Evolutionary conservation across 129 eudicot species (phyloP), one percentile per base, ranked within the genome.

Genomic region (Rutidosis leptorrhynchoides): DNA sequence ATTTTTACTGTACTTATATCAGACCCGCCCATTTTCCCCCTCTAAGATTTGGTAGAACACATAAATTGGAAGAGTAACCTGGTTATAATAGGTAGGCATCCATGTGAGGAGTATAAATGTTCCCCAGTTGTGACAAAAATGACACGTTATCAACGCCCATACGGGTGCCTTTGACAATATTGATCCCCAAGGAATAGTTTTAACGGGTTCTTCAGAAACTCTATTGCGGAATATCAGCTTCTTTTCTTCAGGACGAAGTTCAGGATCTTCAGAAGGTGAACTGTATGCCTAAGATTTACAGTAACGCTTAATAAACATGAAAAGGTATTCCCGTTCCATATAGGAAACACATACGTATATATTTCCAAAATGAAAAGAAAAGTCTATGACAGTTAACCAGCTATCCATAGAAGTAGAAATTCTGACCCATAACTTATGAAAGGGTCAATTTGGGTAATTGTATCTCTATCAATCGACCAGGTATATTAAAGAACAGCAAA

Each of bases 81-180:
- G 96, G 80, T 89, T 83, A 77, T 89, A 89, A 59, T 89, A 89
- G 2, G 96, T 89, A 58, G 96, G 96, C 96, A 89, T 89, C 98
- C 96, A 89, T 20, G 96, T 89, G 33, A 89, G 89, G 35, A 89
- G 83, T 74, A 89, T 89, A 75, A 89, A 89, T 9, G 96, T 89
- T 43, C 96, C 96, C 94, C 94, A 89, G 37, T 89, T 89, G 74
- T 89, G 96, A 74, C 96, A 89, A 67, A 89, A 93, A 60, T 93
- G 98, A 33, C 78, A 93, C 10, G 86, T 80, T 29, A 93, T 93
- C 35, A 93, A 73, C 60, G 96, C 94, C 96, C 96, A 89, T 9
- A 89, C 96, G 14, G 96, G 96, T 54, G 79, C 60, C 67, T 89
- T 89, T 69, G 96, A 89, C 81, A 89, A 79, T 35, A 89, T 89